Percentiles rank a stretch among this genome's conserved stretches.
These are phyloP conservation scores for Syncephalis plumigaleata DNA, from an alignment of 371 early-diverging fungal species.

Conservation along the genomic window DNA sequence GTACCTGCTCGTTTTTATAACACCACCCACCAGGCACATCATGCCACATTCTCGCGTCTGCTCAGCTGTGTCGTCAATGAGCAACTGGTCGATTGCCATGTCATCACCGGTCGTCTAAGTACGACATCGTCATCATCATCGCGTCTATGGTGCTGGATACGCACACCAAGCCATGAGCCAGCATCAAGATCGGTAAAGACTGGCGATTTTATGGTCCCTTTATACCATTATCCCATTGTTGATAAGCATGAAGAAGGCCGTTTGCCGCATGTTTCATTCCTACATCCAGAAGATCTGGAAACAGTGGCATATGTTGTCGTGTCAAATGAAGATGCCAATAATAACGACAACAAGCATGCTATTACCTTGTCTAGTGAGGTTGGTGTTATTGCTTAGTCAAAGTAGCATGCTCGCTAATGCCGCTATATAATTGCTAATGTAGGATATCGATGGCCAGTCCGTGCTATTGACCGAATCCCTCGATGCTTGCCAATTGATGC, in stretches of 20 bases:
- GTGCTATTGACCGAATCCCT: not conserved
- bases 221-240: not conserved
- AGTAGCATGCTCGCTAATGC: no score
- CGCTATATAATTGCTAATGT: no score
- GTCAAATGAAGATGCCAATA: no score
- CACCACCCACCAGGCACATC: slow-evolving; percentile 3
- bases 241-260: slow-evolving; percentile 9
- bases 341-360: no score
- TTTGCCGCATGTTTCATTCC: slow-evolving; percentile 1
- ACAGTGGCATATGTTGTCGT: not conserved
- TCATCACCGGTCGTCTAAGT: slow-evolving; percentile 8
- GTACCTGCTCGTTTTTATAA: no score
- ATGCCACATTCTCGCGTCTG: slow-evolving; percentile 38
- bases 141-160: no score
- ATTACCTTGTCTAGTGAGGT: no score
- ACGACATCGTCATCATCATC: no score
- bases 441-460: not conserved
- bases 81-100: slow-evolving; percentile 22
- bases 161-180: no score
- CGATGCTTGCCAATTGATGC: slow-evolving; percentile 14
- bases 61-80: slow-evolving; percentile 40
- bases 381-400: no score
- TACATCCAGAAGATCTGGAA: not conserved
- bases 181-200: not conserved
- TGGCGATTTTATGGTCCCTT: not conserved